phyloP scores from a whole-genome alignment of 495 filamentous ascomycete genomes.

The Amorphotheca resinae region DNA sequence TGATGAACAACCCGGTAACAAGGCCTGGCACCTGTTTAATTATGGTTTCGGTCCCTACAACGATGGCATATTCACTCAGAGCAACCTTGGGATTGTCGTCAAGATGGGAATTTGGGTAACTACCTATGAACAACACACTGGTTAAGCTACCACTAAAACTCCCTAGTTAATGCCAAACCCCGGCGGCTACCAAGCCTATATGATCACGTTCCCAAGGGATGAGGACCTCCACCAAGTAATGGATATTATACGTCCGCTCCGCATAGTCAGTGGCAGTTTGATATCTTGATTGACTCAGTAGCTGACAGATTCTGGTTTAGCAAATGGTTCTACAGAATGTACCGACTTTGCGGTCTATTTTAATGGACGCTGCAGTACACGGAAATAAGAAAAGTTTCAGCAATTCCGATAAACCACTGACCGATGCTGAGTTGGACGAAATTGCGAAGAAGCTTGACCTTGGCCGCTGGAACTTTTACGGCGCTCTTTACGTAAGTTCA shows the following conservation, averaged over 20 bases:
- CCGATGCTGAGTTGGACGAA: conserved; percentile 24
- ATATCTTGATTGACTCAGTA: too few species aligned
- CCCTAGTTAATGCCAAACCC: conserved; percentile 37
- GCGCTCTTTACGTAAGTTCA: conserved; percentile 30
- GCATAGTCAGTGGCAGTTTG: conserved; percentile 13
- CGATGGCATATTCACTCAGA: conserved; percentile 47
- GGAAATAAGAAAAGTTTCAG: conserved; percentile 25
- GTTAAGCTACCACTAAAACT: background rate
- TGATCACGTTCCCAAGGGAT: conserved; percentile 39
- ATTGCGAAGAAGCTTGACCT: conserved; percentile 26
- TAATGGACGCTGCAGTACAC: conserved; percentile 33
- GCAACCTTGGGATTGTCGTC: conserved; percentile 43
- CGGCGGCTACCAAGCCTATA: conserved; percentile 34
- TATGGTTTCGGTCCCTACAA: conserved; percentile 43
- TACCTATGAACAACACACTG: background rate
- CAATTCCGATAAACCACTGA: conserved; percentile 25
- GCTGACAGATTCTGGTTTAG: conserved; percentile 13
- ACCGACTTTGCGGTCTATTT: conserved; percentile 35
- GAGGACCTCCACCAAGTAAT: conserved; percentile 37
- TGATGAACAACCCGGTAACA: conserved; percentile 23
- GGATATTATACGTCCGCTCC: conserved; percentile 40
- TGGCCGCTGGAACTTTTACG: conserved; percentile 44
- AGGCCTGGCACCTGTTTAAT: conserved; percentile 39
- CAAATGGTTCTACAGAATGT: conserved; percentile 39
- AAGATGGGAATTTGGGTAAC: conserved; percentile 44